Percentiles rank a stretch among this genome's conserved stretches.
Conservation (phyloP, 2,329 filamentous ascomycete species). For the Nemania bipapillata region DNA sequence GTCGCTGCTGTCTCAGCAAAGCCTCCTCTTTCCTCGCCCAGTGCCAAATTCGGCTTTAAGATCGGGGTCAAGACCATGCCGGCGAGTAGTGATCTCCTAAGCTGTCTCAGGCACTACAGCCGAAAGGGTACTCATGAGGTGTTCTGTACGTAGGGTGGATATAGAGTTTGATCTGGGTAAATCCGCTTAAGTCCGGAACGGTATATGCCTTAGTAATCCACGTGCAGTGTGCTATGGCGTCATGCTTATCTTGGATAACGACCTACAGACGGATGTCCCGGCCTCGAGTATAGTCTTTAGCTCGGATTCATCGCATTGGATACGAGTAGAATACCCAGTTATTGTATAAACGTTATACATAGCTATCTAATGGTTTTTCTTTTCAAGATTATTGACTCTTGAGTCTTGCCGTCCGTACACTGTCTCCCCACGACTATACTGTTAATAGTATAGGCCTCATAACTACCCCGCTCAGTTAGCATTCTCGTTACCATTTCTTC, state of each 20-base stretch:
- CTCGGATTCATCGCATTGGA: too few species aligned
- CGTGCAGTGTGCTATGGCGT: background rate
- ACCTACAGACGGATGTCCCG: background rate
- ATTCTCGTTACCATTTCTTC: too few species aligned
- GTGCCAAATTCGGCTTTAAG: background rate
- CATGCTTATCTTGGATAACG: background rate
- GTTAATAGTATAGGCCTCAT: too few species aligned
- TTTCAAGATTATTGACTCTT: too few species aligned
- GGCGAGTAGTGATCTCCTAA: background rate
- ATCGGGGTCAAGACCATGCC: background rate
- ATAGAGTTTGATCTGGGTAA: background rate
- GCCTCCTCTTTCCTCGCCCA: background rate
- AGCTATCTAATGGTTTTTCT: too few species aligned
- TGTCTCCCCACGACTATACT: too few species aligned
- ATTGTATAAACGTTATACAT: too few species aligned
- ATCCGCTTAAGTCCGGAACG: background rate
- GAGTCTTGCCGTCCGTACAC: too few species aligned
- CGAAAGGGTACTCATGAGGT: background rate
- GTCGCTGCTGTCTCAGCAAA: too few species aligned
- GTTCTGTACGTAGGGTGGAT: background rate
- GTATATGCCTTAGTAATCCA: background rate
- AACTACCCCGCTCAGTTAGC: too few species aligned
- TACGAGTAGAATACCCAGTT: too few species aligned
- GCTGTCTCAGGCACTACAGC: background rate
- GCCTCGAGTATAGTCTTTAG: too few species aligned